These are phyloP conservation scores for Aphanocladium album DNA, from an alignment of 2,329 filamentous ascomycete species.

Conservation along the genomic window DNA sequence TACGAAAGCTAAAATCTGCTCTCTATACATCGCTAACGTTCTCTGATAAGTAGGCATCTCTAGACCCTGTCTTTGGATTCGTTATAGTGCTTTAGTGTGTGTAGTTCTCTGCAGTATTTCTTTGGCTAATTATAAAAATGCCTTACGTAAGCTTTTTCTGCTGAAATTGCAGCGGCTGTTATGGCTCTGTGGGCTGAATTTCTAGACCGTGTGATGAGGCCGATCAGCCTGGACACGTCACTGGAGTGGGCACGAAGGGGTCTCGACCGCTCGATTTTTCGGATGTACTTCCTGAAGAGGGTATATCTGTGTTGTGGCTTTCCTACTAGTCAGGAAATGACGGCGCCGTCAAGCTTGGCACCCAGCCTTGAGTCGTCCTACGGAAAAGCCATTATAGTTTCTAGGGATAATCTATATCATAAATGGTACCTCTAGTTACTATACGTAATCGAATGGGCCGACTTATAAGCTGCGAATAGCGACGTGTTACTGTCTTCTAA, in stretches of 20 bases:
- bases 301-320: background rate
- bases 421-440: background rate
- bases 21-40: background rate
- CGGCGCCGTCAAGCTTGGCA: background rate
- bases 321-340: background rate
- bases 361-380: background rate
- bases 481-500: background rate
- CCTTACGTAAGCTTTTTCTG: background rate
- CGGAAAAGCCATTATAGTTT: background rate
- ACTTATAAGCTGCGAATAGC: background rate
- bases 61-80: too few relatives aligned
- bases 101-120: background rate
- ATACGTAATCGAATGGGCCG: background rate
- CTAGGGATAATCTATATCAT: background rate
- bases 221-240: background rate
- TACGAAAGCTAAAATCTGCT: background rate
- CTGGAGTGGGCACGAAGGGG: background rate
- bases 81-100: background rate
- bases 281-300: constrained; percentile 1
- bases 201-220: background rate
- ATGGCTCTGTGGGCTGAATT: background rate
- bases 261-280: constrained; percentile 1
- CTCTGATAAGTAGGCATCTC: background rate
- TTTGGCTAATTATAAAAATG: background rate
- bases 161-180: background rate